Percentiles rank a stretch among this genome's conserved stretches.
phyloP scores from a whole-genome alignment of 1,284 basidiomycete species.

The Laetiporus sulphureus region DNA sequence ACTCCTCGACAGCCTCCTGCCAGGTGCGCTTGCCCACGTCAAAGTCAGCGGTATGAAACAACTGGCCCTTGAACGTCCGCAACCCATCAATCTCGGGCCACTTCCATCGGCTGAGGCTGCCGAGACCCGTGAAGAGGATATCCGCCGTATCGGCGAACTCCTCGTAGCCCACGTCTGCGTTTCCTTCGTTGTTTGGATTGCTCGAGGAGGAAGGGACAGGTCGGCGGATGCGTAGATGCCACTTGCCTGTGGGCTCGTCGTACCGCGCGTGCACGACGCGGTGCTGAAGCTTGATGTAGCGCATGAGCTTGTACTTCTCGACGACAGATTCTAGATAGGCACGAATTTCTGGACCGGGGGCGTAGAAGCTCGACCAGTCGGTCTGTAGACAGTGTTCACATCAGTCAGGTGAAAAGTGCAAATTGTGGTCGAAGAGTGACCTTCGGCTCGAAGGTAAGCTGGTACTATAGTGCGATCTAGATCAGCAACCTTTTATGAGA shows the following conservation, averaged over 20 bases:
- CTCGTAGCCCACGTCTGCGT: slow-evolving; percentile 31
- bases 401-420: neutral
- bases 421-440: slow-evolving; percentile 19
- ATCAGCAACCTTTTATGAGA: neutral
- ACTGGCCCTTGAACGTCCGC: slow-evolving; percentile 40
- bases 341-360: slow-evolving; percentile 50
- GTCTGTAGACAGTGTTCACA: slow-evolving; percentile 30
- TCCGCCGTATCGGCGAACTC: slow-evolving; percentile 46
- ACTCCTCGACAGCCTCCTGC: slow-evolving; percentile 41
- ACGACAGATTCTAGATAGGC: slow-evolving; percentile 46
- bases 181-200: neutral
- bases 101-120: slow-evolving; percentile 43
- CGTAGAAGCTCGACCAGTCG: slow-evolving; percentile 56
- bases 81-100: slow-evolving; percentile 57
- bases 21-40: slow-evolving; percentile 37
- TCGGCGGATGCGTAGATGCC: slow-evolving; percentile 42
- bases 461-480: slow-evolving; percentile 38
- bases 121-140: slow-evolving; percentile 46
- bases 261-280: slow-evolving; percentile 44
- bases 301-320: slow-evolving; percentile 50
- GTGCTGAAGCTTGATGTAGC: slow-evolving; percentile 48
- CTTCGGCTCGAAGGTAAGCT: slow-evolving; percentile 50
- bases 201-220: slow-evolving; percentile 2
- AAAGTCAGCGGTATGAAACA: slow-evolving; percentile 55
- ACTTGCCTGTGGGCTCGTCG: slow-evolving; percentile 43